Evolutionary conservation across 1,139 yeast genomes (phyloP), one percentile per base, ranked within the genome.

Genomic region (Suhomyces yuchorum): DNA sequence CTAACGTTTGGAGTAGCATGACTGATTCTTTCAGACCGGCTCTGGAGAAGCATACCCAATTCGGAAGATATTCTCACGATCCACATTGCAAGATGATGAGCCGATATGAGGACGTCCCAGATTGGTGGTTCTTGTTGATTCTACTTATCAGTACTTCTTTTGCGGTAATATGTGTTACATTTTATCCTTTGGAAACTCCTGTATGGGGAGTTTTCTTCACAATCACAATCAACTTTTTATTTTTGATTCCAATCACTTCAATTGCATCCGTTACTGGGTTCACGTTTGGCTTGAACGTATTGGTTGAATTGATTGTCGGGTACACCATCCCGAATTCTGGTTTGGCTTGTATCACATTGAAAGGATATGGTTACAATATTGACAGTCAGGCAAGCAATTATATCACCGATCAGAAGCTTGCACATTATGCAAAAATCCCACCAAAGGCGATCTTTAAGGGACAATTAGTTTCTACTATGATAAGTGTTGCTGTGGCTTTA

Each of bases 261-360:
- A 69, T 81, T 36, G 80, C 72, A 55, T 73, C 85, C 8, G 73
- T 78, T 28, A 80, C 84, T 18, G 87, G 84, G 37, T 67, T 70
- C 51, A 61, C 70, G 20, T 68, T 82, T 51, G 83, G 84, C 30
- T 69, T 82, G 51, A 81, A 82, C 53, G 82, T 84, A 4, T 65
- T 84, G 52, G 82, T 80, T 37, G 87, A 84, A 60, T 68, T 84
- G 55, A 75, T 84, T 50, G 70, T 80, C 44, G 89, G 89, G 19
- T 81, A 81, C 56, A 84, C 85, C 2, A 54, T 83, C 32, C 87
- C 86, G 26, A 86, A 86, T 43, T 81, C 82, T 48, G 85, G 84
- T 38, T 66, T 73, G 43, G 87, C 87, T 1, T 65, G 82, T 53
- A 82, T 78, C 76, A 73, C 80, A 30, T 66, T 82, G 53, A 82